phyloP scores from a whole-genome alignment of 306 rosid genomes.

The Myrica gale region DNA sequence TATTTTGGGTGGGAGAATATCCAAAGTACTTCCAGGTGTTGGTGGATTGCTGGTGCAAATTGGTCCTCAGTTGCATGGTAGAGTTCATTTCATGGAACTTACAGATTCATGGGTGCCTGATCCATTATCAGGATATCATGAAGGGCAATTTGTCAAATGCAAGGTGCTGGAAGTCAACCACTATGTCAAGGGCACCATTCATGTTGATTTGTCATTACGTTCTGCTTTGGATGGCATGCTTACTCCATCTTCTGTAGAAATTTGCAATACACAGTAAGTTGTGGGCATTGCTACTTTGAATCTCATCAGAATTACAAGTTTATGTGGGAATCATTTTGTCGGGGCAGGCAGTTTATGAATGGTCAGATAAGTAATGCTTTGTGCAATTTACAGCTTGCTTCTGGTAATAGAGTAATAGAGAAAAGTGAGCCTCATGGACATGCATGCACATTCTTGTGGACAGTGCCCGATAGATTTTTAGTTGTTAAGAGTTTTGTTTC shows the following conservation, averaged over 20 bases:
- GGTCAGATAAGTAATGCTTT: neutral
- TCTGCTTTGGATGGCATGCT: slow-evolving; percentile 34
- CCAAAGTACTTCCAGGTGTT: slow-evolving; percentile 72
- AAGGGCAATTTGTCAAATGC: slow-evolving; percentile 85
- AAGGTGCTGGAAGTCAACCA: slow-evolving; percentile 60
- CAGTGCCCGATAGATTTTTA: neutral
- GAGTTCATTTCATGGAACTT: slow-evolving; percentile 78
- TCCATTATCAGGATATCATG: slow-evolving; percentile 76
- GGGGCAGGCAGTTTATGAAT: neutral
- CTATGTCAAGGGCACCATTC: slow-evolving; percentile 55
- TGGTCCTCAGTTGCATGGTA: slow-evolving; percentile 69
- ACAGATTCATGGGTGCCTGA: slow-evolving; percentile 59
- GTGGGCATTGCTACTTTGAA: slow-evolving; percentile 8
- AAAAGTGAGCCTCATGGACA: neutral
- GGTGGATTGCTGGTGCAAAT: slow-evolving; percentile 83
- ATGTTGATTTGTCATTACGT: slow-evolving; percentile 75
- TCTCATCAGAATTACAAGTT: neutral
- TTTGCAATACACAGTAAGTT: slow-evolving; percentile 42
- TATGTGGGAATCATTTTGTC: neutral
- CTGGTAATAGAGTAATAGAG: neutral
- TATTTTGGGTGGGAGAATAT: slow-evolving; percentile 69
- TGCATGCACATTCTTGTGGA: neutral
- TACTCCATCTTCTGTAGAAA: slow-evolving; percentile 37
- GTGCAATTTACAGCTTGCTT: neutral
- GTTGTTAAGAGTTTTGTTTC: neutral